These are phyloP conservation scores for Xylaria flabelliformis DNA, from an alignment of 495 filamentous ascomycete species.

Conservation along the genomic window DNA sequence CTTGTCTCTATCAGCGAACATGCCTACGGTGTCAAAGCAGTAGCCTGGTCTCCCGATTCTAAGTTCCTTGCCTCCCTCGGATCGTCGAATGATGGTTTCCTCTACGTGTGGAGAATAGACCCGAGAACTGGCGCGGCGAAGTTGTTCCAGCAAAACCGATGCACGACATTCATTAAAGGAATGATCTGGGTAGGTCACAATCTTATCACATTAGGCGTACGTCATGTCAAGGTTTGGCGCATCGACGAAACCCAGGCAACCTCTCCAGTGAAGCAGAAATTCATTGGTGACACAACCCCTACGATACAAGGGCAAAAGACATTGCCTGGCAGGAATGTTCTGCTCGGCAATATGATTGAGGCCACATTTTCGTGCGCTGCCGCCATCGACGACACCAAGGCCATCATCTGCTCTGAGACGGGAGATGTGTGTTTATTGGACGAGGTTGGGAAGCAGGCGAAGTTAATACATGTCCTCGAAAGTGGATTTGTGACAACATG, in stretches of 20 bases:
- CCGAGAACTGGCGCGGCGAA: constrained; percentile 81
- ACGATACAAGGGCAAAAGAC: constrained; percentile 52
- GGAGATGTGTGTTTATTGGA: constrained; percentile 81
- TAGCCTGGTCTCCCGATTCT: constrained; percentile 89
- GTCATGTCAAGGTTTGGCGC: constrained; percentile 94
- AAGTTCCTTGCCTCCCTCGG: constrained; percentile 89
- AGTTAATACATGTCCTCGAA: constrained; percentile 66
- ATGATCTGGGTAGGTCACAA: constrained; percentile 85
- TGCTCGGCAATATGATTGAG: constrained; percentile 80
- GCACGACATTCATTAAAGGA: constrained; percentile 78
- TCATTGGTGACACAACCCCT: constrained; percentile 48
- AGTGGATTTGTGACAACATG: constrained; percentile 69
- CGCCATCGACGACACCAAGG: constrained; percentile 71
- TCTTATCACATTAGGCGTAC: constrained; percentile 73
- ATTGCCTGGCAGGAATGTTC: constrained; percentile 68
- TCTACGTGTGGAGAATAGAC: constrained; percentile 90
- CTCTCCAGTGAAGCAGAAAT: constrained; percentile 57
- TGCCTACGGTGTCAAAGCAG: constrained; percentile 82
- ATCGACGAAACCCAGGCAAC: constrained; percentile 65
- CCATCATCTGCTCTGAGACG: constrained; percentile 74
- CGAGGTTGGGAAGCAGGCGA: constrained; percentile 72
- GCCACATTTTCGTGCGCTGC: constrained; percentile 81
- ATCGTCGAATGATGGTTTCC: constrained; percentile 87
- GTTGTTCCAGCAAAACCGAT: constrained; percentile 92
- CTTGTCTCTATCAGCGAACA: constrained; percentile 89